Evolutionary conservation across 805 yeast genomes (phyloP), one percentile per base, ranked within the genome.

Genomic region (Metschnikowia sp.): DNA sequence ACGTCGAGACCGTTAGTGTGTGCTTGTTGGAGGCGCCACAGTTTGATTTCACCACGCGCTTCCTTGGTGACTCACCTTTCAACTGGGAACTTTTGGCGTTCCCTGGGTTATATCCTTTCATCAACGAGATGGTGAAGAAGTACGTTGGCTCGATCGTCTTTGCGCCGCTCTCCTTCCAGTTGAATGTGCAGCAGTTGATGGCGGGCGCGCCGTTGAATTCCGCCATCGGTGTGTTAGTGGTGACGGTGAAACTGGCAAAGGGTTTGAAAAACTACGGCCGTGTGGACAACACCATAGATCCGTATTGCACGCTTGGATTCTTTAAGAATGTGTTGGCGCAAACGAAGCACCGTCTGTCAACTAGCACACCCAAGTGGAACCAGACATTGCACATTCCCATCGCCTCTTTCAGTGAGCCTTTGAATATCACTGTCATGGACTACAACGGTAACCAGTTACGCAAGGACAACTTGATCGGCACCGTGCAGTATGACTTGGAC

Each of bases 161-260:
- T 59, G 76, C 86, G 39, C 99, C 99, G 11, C 83, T 94, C 54
- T 89, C 97, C 3, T 87, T 91, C 75, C 96, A 94, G 72, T 71
- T 94, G 63, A 94, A 95, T 60, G 78, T 94, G 39, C 96, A 95
- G 62, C 97, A 90, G 69, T 72, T 94, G 62, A 66, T 92, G 57
- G 85, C 95, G 18, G 96, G 97, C 60, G 79, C 82, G 50, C 84
- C 92, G 39, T 66, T 81, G 45, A 84, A 84, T 59, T 81, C 92
- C 33, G 85, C 98, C 7, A 76, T 89, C 56, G 99, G 99, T 69
- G 87, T 94, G 31, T 69, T 94, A 52, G 84, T 84, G 38, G 65
- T 94, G 37, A 80, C 77, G 29, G 73, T 86, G 34, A 81, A 83
- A 57, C 71, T 78, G 38, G 97, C 96, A 15, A 76, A 72, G 52